Base-by-base conservation (phyloP, 106 monocot genomes). In the Phalaenopsis aphrodite region DNA sequence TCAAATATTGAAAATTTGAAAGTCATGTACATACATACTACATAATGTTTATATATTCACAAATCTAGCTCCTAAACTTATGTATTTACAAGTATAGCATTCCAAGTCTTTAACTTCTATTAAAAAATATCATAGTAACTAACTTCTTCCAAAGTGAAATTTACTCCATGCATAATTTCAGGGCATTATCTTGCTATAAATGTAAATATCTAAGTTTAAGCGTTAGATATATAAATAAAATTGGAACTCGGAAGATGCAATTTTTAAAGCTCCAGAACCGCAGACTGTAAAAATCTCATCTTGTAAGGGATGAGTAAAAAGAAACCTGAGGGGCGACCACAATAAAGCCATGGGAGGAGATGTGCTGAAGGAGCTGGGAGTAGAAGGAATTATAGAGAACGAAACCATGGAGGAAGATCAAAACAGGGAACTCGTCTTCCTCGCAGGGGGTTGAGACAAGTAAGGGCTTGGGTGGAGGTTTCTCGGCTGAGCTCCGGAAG, bases 301-400 rank as follows among this genome's bases (percentile, higher is more conserved):
- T 21, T 65, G 64, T 24, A 65, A 71, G 71, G 71, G 38, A 71
- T 3, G 69, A 37, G 37, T 18, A 75, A 7, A n/a, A 30, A 30
- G 36, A 64, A 38, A 95, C 96, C 92, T 98, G 97, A 41, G 97
- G 94, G 0, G 85, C 89, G 48, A 98, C 80, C 21, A 91, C 90
- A 75, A 94, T 80, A 84, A 90, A 98, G 8, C 97, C 97, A 78
- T 98, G 97, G 38, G 94, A 94, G 56, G 94, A 88, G 52, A 98
- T 57, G 76, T 98, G 97, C 8, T 76, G 81, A 18, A 94, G 72
- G 68, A 94, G 88, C 85, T 92, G 87, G 55, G 97, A 89, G 78
- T 98, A 98, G 92, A 92, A 98, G 69, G 86, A 84, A 77, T 98
- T 97, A 72, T 80, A 73, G 72, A 91, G 88, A 17, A 94, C 82